These are phyloP conservation scores for Suhomyces kilbournensis DNA, from an alignment of 805 yeast species.

Conservation along the genomic window DNA sequence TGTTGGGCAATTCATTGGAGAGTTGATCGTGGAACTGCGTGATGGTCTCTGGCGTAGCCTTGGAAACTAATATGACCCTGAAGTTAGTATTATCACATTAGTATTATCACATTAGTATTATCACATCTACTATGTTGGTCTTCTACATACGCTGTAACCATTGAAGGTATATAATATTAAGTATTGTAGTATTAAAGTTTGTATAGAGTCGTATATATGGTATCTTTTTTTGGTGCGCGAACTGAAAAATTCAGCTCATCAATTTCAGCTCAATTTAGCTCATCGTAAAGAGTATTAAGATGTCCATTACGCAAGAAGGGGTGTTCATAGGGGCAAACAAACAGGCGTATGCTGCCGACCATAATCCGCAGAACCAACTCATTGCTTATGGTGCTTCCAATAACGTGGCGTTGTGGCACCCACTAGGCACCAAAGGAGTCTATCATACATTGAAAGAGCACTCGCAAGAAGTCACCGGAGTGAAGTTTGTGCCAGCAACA, in stretches of 20 bases:
- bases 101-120: too few species aligned
- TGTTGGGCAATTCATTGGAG: constrained; percentile 61
- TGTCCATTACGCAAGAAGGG: constrained; percentile 41
- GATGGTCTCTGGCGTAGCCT: constrained; percentile 56
- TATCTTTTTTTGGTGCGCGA: too few species aligned
- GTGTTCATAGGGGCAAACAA: constrained; percentile 72
- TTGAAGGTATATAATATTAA: not conserved
- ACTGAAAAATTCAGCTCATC: not conserved
- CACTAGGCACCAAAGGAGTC: constrained; percentile 49
- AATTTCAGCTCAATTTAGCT: too few species aligned
- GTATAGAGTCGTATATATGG: too few species aligned
- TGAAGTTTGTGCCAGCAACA: constrained; percentile 47
- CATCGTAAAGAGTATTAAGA: not conserved
- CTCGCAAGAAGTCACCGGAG: constrained; percentile 61
- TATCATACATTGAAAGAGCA: constrained; percentile 59
- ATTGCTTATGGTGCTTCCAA: constrained; percentile 74
- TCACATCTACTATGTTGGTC: not conserved
- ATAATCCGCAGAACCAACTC: constrained; percentile 30
- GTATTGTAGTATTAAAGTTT: too few species aligned
- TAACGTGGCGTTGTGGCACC: constrained; percentile 68
- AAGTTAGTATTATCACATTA: constrained; percentile 22
- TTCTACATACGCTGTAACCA: constrained; percentile 12
- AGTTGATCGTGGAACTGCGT: constrained; percentile 68
- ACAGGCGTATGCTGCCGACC: constrained; percentile 59
- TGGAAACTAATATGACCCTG: constrained; percentile 37